Conservation (phyloP, 306 rosid genomes). For the Aeschynomene evenia region DNA sequence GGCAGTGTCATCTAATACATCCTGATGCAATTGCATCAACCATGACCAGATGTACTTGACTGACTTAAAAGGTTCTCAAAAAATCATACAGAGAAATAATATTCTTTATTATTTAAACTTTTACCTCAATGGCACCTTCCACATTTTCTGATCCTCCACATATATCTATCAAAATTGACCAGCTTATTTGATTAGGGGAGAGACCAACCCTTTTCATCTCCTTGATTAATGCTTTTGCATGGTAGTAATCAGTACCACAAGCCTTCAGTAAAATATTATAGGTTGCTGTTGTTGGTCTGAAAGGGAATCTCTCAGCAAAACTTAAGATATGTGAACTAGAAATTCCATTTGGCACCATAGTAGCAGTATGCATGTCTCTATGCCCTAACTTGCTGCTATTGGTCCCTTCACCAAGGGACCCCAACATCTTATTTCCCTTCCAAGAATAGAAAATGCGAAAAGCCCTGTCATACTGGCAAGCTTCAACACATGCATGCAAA, state of each 20-base stretch:
- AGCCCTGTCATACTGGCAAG: slow-evolving; percentile 90
- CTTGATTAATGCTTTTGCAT: slow-evolving; percentile 69
- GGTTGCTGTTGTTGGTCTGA: slow-evolving; percentile 72
- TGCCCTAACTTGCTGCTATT: slow-evolving; percentile 34
- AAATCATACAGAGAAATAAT: slow-evolving; percentile 13
- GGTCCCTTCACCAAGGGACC: slow-evolving; percentile 35
- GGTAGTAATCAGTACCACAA: slow-evolving; percentile 89
- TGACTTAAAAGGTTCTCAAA: slow-evolving; percentile 11
- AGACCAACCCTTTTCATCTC: slow-evolving; percentile 80
- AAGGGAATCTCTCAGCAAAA: slow-evolving; percentile 59
- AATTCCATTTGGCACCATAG: slow-evolving; percentile 35
- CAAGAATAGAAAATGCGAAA: slow-evolving; percentile 82
- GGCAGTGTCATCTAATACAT: slow-evolving; percentile 14
- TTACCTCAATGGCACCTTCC: slow-evolving; percentile 80
- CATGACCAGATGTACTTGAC: background rate
- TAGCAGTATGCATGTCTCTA: slow-evolving; percentile 13
- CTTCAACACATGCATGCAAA: slow-evolving; percentile 93
- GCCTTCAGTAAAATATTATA: slow-evolving; percentile 94
- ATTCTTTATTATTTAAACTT: slow-evolving; percentile 4
- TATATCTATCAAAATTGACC: slow-evolving; percentile 85
- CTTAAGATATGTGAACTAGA: slow-evolving; percentile 48
- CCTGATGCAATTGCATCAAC: slow-evolving; percentile 28
- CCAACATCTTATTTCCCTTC: slow-evolving; percentile 54
- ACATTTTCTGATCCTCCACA: slow-evolving; percentile 65
- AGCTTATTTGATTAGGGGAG: slow-evolving; percentile 78